Evolutionary conservation across 805 yeast genomes (phyloP), one percentile per base, ranked within the genome.

Genomic region (Yamadazyma phyllophila): DNA sequence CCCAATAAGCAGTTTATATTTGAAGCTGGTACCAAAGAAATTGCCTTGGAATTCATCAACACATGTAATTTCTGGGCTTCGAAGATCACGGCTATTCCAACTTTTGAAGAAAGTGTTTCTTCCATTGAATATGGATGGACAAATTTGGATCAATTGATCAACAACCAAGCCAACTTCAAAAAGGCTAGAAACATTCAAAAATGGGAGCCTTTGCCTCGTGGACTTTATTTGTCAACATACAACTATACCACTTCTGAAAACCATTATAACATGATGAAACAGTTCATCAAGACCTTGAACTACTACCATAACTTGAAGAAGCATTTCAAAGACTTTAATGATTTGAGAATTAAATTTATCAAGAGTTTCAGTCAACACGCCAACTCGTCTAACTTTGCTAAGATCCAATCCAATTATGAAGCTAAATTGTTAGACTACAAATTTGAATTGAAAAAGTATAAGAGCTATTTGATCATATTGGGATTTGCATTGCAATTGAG

Each of bases 21-120:
- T 61, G 82, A 80, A 62, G 81, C 89, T 0, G 83, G 84, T 9
- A 80, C 88, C 11, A 60, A 69, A 17, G 86, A 82, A 53, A 78
- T 79, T 47, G 94, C 96, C 0, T 65, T 68, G 36, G 85, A 81
- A 57, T 88, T 79, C 62, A 80, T 86, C 13, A 78, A 83, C 53
- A 81, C 92, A 4, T 83, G 94, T 64, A 90, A 89, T 62, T 90
- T 87, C 61, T 90, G 97, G 96, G 88, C 95, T 2, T 87, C 92
- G 1, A 77, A 94, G 52, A 77, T 86, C 31, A 84, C 96, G 6
- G 84, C 90, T 12, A 83, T 88, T 15, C 96, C 96, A 2, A 74
- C 82, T 0, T 59, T 63, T 47, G 86, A 83, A 56, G 84, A 81
- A 45, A 81, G 85, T 50, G 73, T 87, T 27, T 81, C 89, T 2